phyloP scores from a whole-genome alignment of 2,329 filamentous ascomycete species.

The Arthrinium phaeospermum region DNA sequence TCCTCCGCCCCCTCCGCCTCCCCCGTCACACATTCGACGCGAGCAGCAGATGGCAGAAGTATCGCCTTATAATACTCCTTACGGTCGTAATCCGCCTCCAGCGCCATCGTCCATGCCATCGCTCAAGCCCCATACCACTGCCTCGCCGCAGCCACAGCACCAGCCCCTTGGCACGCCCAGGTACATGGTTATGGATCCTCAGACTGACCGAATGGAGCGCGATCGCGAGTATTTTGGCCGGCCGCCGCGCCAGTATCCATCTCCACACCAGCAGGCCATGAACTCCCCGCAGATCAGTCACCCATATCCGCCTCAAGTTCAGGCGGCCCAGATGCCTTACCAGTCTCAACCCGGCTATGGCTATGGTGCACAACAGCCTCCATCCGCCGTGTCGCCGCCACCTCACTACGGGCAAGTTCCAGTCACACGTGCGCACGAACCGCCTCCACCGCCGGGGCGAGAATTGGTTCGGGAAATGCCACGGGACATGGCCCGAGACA shows the following conservation, averaged over 20 bases:
- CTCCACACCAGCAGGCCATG: constrained; percentile 43
- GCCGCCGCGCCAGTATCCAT: constrained; percentile 36
- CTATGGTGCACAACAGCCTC: constrained; percentile 48
- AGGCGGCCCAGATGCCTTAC: constrained; percentile 47
- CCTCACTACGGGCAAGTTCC: constrained; percentile 60
- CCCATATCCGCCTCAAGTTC: constrained; percentile 50
- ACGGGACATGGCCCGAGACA: constrained; percentile 12
- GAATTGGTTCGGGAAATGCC: constrained; percentile 23
- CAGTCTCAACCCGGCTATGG: constrained; percentile 52
- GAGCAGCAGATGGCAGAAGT: constrained; percentile 45
- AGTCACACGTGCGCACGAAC: constrained; percentile 50
- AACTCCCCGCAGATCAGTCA: constrained; percentile 54
- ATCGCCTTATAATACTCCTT: constrained; percentile 53
- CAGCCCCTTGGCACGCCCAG: constrained; percentile 54
- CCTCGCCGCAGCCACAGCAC: constrained; percentile 52
- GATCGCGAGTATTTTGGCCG: constrained; percentile 57
- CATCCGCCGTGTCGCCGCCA: constrained; percentile 55
- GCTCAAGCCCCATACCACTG: constrained; percentile 57
- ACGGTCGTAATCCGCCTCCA: constrained; percentile 46
- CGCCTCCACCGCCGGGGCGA: constrained; percentile 32
- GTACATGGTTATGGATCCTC: constrained; percentile 48
- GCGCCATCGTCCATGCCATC: constrained; percentile 57
- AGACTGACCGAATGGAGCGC: constrained; percentile 40
- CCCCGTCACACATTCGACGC: constrained; percentile 52
- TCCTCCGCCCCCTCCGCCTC: constrained; percentile 46